Percentiles rank a stretch among this genome's conserved stretches.
Evolutionary conservation across 768 basidiomycete genomes (phyloP).

Genomic region (Suillus decipiens): DNA sequence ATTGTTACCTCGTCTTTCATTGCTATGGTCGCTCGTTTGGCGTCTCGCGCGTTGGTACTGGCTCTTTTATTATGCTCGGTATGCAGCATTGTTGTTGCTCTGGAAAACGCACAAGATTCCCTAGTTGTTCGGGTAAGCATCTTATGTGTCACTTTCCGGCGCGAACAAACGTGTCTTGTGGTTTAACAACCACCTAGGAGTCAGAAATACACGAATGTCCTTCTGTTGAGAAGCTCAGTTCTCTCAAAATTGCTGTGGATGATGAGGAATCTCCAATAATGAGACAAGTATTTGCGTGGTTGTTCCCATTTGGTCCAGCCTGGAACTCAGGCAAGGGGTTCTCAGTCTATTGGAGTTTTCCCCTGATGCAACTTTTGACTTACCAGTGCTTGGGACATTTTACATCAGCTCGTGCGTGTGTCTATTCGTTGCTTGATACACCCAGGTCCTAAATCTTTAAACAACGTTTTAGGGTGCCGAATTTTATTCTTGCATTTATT

Average conservation of each 20-base stretch:
- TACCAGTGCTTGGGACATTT: constrained; percentile 81
- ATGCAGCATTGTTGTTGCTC: constrained; percentile 20
- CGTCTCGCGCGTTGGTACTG: constrained; percentile 34
- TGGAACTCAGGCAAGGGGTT: constrained; percentile 68
- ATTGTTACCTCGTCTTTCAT: constrained; percentile 7
- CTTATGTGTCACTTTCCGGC: constrained; percentile 6
- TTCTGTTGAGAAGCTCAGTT: constrained; percentile 48
- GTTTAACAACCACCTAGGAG: constrained; percentile 33
- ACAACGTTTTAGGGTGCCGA: constrained; percentile 67
- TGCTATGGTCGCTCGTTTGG: constrained; percentile 22
- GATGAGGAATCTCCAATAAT: constrained; percentile 70
- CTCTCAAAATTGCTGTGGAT: constrained; percentile 62
- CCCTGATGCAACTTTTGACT: constrained; percentile 16
- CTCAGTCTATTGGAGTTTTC: constrained; percentile 5
- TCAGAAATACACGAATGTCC: constrained; percentile 45
- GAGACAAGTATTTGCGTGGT: constrained; percentile 74
- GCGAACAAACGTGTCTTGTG: constrained; percentile 17
- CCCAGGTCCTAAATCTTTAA: constrained; percentile 14
- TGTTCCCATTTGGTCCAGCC: constrained; percentile 90
- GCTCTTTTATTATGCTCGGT: constrained; percentile 45
- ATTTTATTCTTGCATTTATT: constrained; percentile 93
- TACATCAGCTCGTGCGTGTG: constrained; percentile 90
- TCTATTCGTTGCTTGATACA: constrained; percentile 12
- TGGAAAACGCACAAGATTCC: constrained; percentile 23
- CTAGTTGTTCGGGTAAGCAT: constrained; percentile 34